Evolutionary conservation across 805 yeast species (phyloP), one percentile per base, ranked within the genome.

Genomic region (Schwanniomyces occidentalis): DNA sequence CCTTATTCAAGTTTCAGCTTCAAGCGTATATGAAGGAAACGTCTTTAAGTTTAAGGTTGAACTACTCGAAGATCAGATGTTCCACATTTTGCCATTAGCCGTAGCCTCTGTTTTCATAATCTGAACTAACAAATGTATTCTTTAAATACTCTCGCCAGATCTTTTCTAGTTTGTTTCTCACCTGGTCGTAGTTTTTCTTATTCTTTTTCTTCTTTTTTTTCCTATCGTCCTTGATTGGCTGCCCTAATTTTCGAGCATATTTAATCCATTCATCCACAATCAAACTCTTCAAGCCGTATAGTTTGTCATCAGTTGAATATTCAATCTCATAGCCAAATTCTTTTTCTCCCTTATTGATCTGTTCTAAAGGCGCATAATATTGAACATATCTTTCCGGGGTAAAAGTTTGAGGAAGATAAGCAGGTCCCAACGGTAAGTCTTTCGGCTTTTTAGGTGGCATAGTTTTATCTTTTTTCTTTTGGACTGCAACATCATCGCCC

Each of bases 371-470:
- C n/a, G 80, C 72, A 54, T 65, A 87, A 54, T 82, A 86, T 53
- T 85, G 95, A 1, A 78, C 78, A 58, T 81, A 88, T 40, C 78
- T 65, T 24, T 75, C 71, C 0, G 95, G 95, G 0, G 91, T 70
- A 45, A 85, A 85, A 20, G 78, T 52, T 61, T 86, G 95, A 2
- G 80, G 75, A 2, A 62, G 59, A 53, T 82, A 85, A 0, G 82
- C 96, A 2, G 95, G 96, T 0, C 96, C 96, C 24, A 81, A 54
- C 1, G 75, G 69, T 14, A 64, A 38, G 9, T 59, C 54, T 2
- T 44, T 47, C 4, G 93, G 91, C 75, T 71, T 82, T 30, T 60
- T 64, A 34, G 65, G 75, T 24, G 72, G 95, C 66, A 64, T 74
- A 0, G 91, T 76, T 37, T 73, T 78, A 56, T 86, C 95, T 34